Base-by-base conservation (phyloP, 805 yeast genomes). In the Vanderwaltozyma yarrowii region DNA sequence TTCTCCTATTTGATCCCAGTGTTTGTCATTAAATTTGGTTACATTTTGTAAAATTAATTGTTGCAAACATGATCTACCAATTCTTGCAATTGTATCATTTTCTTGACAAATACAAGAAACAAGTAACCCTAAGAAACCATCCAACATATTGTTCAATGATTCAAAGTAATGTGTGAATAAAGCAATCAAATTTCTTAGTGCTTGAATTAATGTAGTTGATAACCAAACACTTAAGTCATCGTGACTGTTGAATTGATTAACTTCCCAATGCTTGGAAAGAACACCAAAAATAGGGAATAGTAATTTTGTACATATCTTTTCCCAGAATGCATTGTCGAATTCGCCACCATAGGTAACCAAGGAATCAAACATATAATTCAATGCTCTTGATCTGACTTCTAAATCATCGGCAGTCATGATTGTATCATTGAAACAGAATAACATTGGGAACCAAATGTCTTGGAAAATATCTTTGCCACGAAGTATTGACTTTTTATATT, bases 191-290 rank as follows among this genome's bases (percentile, higher is more conserved):
- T 84, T 84, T 58, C 94, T 76, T 55, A 94, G 67, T 0, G 97
- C 97, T 61, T 92, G 98, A 45, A 94, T 87, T 60, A 92, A 71
- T 1, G 99, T 92, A 0, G 98, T 88, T 0, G 96, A 86, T 34
- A 92, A 65, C 99, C 99, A 92, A 12, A 94, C 94, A 34, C 95
- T 84, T 48, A 86, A 61, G 44, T 83, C 94, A 58, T 89, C 98
- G 48, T 79, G 83, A 37, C 72, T 73, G 46, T 73, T 75, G 45
- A 73, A 76, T 41, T 76, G 75, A 43, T 73, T 73, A 40, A 80
- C 71, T 46, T 78, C 81, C 78, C 92, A 83, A 51, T 78, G 81
- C 30, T 74, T 73, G 37, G 80, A 75, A 47, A 92, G 68, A 6
- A 86, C 82, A 15, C 78, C 76, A 61, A 92, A 92, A 14, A 92